Percentiles rank a stretch among this genome's conserved stretches.
Evolutionary conservation across 148 eudicot genomes (phyloP).

Genomic region (Fagopyrum homotropicum): DNA sequence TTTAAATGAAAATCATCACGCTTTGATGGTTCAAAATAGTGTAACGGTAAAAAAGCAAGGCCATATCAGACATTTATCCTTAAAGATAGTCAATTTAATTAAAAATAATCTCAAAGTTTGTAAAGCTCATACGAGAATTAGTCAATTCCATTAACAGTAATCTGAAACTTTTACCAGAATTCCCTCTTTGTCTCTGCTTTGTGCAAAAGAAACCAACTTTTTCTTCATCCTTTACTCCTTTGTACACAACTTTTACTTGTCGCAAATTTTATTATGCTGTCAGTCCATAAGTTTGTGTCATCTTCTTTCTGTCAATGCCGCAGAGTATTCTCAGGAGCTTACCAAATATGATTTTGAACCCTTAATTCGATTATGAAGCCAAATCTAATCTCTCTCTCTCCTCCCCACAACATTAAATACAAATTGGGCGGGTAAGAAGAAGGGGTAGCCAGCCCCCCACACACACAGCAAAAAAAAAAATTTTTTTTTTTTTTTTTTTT

Average conservation of each 20-base stretch:
- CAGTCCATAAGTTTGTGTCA: background rate
- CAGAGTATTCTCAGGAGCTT: background rate
- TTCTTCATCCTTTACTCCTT: background rate
- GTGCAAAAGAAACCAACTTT: slow-evolving; percentile 1
- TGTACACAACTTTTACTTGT: background rate
- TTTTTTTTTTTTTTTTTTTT: background rate
- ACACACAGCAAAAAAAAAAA: background rate
- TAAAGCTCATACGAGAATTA: slow-evolving; percentile 4
- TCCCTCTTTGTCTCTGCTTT: slow-evolving; percentile 6
- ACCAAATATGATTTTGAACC: no score
- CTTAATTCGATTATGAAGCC: background rate
- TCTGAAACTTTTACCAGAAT: background rate
- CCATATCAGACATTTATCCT: no score
- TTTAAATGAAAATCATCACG: background rate
- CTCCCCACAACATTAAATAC: slow-evolving; percentile 8
- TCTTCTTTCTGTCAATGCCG: background rate
- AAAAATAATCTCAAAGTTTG: no score
- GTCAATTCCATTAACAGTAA: slow-evolving; percentile 1
- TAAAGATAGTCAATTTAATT: no score
- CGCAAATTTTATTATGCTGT: slow-evolving; percentile 1
- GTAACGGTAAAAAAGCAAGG: background rate
- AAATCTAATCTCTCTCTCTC: background rate
- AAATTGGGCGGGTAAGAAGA: background rate
- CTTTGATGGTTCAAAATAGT: background rate
- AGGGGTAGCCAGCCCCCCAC: background rate